Percentiles rank a stretch among this genome's conserved stretches.
Evolutionary conservation across 192 early-diverging fungal species (phyloP).

Genomic region (Coemansia aciculifera): DNA sequence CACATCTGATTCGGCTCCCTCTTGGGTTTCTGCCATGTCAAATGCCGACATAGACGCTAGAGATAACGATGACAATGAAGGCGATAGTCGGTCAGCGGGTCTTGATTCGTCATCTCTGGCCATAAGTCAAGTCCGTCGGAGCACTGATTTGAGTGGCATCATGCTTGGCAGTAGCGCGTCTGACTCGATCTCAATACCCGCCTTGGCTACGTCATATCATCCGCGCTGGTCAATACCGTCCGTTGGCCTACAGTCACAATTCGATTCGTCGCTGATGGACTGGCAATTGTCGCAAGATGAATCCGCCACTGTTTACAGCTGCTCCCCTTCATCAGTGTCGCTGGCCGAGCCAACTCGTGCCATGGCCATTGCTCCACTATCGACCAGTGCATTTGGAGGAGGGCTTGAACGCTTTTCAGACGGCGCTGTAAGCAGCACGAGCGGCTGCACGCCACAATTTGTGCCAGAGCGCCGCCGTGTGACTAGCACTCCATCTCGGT

Average conservation of each 20-base stretch:
- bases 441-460: neutral
- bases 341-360: conserved; percentile 2
- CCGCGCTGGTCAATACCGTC: conserved; percentile 9
- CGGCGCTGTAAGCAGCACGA: neutral
- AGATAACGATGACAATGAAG: conserved; percentile 20
- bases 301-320: conserved; percentile 16
- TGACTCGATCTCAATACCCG: neutral
- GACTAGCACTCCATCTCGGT: conserved; percentile 1
- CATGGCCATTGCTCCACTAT: conserved; percentile 2
- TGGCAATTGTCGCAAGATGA: conserved; percentile 41
- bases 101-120: neutral
- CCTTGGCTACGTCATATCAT: neutral
- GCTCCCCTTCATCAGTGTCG: conserved; percentile 15
- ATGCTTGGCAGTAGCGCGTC: neutral
- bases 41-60: conserved; percentile 24
- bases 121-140: neutral
- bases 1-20: conserved; percentile 29
- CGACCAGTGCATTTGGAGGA: neutral
- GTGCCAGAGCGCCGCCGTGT: neutral
- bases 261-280: conserved; percentile 37
- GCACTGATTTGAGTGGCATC: neutral
- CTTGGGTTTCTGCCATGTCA: conserved; percentile 40
- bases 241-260: conserved; percentile 6
- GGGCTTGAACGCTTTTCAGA: neutral
- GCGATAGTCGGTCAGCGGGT: neutral